These are phyloP conservation scores for Malassezia psittaci DNA, from an alignment of 1,284 basidiomycete species.

Conservation along the genomic window DNA sequence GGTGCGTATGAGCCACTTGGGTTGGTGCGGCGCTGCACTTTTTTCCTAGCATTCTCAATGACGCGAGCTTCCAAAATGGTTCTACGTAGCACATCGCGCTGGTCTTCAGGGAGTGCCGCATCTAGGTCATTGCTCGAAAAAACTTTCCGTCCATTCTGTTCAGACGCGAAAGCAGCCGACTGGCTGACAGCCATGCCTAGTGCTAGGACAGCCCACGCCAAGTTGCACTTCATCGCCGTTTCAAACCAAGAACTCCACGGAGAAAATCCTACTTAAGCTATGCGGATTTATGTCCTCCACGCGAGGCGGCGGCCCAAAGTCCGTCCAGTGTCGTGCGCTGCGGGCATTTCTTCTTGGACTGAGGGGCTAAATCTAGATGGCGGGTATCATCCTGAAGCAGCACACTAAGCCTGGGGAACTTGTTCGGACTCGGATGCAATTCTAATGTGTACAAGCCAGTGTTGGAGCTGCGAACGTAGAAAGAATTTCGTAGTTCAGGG, in stretches of 20 bases:
- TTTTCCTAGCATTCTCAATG: slow-evolving; percentile 16
- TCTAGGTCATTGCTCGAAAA: background rate
- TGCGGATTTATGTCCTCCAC: background rate
- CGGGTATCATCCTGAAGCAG: slow-evolving; percentile 11
- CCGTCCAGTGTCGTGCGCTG: slow-evolving; percentile 8
- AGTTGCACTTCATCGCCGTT: slow-evolving; percentile 1
- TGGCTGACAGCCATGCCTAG: background rate
- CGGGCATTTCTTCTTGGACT: background rate
- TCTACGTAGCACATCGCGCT: background rate
- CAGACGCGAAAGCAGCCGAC: background rate
- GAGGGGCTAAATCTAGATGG: slow-evolving; percentile 4
- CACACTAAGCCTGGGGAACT: background rate
- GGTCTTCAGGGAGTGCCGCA: background rate
- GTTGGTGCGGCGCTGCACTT: slow-evolving; percentile 16
- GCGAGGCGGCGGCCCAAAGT: slow-evolving; percentile 2
- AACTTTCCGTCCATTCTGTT: background rate
- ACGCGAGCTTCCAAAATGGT: slow-evolving; percentile 1
- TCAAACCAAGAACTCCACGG: background rate
- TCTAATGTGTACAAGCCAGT: slow-evolving; percentile 12
- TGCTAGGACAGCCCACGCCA: background rate
- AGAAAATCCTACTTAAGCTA: background rate
- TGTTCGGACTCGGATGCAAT: background rate
- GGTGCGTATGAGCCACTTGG: slow-evolving; percentile 32
- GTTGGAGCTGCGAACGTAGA: slow-evolving; percentile 13
- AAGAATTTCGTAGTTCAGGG: slow-evolving; percentile 6